phyloP scores from a whole-genome alignment of 441 rosid species.

The Capsella rubella region DNA sequence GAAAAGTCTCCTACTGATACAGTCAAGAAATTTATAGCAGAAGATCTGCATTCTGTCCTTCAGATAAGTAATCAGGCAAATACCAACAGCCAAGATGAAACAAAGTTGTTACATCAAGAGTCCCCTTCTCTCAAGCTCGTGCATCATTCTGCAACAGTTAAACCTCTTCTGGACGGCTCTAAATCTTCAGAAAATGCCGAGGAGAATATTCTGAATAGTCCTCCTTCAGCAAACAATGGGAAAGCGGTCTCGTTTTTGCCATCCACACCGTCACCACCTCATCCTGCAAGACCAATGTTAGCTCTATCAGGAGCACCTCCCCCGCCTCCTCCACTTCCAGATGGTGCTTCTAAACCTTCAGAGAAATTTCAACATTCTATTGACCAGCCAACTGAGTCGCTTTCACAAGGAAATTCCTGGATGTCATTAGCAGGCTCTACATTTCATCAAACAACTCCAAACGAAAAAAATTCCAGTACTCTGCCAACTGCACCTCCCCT shows the following conservation, averaged over 20 bases:
- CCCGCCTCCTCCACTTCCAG: constrained; percentile 44
- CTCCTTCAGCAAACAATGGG: constrained; percentile 35
- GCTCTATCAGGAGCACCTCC: constrained; percentile 41
- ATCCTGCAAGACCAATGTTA: constrained; percentile 42
- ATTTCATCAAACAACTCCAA: constrained; percentile 18
- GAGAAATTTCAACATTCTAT: constrained; percentile 44
- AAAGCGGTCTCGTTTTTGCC: constrained; percentile 44
- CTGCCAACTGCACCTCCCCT: constrained; percentile 45
- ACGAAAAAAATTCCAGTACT: constrained; percentile 11
- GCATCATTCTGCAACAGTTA: constrained; percentile 47
- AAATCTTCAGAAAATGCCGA: constrained; percentile 36
- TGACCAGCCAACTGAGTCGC: constrained; percentile 43
- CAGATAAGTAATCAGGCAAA: constrained; percentile 40
- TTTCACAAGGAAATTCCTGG: constrained; percentile 43
- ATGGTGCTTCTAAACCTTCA: constrained; percentile 43
- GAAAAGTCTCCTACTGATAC: constrained; percentile 45
- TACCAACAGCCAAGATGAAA: constrained; percentile 38
- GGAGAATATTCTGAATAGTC: constrained; percentile 23
- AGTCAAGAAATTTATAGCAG: constrained; percentile 41
- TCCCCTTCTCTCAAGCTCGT: constrained; percentile 43
- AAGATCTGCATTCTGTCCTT: constrained; percentile 42
- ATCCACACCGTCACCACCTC: constrained; percentile 47
- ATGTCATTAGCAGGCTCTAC: constrained; percentile 42
- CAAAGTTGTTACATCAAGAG: constrained; percentile 41
- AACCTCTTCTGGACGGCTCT: constrained; percentile 45